Evolutionary conservation across 306 rosid species (phyloP).

Genomic region (Medicago arabica): DNA sequence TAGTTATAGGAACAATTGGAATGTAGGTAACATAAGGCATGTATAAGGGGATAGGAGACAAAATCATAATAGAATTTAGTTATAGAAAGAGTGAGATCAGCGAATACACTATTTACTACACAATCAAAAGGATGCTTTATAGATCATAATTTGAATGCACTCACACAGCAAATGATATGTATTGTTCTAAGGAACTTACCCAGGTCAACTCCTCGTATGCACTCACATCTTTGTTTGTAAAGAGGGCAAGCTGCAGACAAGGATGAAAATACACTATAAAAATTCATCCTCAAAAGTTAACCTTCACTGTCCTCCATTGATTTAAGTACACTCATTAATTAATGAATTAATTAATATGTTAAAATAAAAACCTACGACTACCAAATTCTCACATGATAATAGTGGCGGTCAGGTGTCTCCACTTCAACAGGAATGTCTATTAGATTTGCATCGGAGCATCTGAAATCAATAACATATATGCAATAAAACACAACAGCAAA

Average conservation of each 20-base stretch:
- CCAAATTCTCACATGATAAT: conserved; percentile 70
- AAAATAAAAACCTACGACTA: neutral
- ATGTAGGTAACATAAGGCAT: too few relatives aligned
- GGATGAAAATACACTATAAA: conserved; percentile 29
- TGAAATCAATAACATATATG: conserved; percentile 35
- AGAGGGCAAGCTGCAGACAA: conserved; percentile 81
- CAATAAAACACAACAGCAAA: too few relatives aligned
- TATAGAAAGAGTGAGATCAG: too few relatives aligned
- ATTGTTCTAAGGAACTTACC: conserved; percentile 59
- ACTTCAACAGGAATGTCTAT: conserved; percentile 90
- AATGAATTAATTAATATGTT: neutral
- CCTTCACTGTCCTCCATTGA: conserved; percentile 14
- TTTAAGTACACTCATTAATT: neutral
- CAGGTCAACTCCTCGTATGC: conserved; percentile 89
- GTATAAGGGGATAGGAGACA: too few relatives aligned
- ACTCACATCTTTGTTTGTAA: conserved; percentile 67
- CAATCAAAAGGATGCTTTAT: neutral
- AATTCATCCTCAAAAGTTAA: conserved; percentile 18
- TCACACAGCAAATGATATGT: conserved; percentile 15
- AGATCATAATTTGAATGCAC: conserved; percentile 4
- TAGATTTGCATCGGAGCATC: conserved; percentile 78
- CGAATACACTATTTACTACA: neutral
- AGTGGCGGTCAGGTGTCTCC: conserved; percentile 95
- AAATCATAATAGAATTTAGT: too few relatives aligned
- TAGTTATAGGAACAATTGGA: too few relatives aligned